Conservation (phyloP, 75 land plant species). For the Cupressus sempervirens region DNA sequence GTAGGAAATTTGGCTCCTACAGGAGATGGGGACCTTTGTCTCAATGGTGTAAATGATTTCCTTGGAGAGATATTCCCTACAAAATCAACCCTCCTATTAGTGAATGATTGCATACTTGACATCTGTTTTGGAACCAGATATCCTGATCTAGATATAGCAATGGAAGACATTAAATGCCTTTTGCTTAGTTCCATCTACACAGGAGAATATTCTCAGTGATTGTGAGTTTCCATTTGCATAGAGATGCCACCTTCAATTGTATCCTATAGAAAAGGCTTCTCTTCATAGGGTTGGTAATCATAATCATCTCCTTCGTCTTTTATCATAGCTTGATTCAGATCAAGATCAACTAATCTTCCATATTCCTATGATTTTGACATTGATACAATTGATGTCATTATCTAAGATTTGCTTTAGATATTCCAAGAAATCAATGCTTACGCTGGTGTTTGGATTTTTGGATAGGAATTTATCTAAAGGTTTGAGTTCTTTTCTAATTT, state of each 20-base stretch:
- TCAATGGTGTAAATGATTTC: conserved; percentile 7
- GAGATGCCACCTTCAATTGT: not conserved
- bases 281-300: not conserved
- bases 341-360: conserved; percentile 10
- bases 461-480: too few relatives aligned
- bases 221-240: not conserved
- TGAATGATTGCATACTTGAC: not conserved
- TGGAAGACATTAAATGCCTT: not conserved
- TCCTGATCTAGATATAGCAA: not conserved
- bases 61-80: not conserved
- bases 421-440: too few relatives aligned
- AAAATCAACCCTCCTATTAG: not conserved
- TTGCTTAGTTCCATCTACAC: not conserved
- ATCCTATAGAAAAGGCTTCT: not conserved
- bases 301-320: conserved; percentile 12
- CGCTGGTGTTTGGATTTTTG: too few relatives aligned
- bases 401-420: too few relatives aligned
- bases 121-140: not conserved
- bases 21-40: conserved; percentile 8
- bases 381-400: too few relatives aligned
- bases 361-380: too few relatives aligned
- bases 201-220: not conserved
- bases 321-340: conserved; percentile 9
- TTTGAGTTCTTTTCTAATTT: too few relatives aligned
- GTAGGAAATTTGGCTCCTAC: conserved; percentile 9